These are phyloP conservation scores for Sparassis latifolia DNA, from an alignment of 1,284 basidiomycete genomes.

Conservation along the genomic window DNA sequence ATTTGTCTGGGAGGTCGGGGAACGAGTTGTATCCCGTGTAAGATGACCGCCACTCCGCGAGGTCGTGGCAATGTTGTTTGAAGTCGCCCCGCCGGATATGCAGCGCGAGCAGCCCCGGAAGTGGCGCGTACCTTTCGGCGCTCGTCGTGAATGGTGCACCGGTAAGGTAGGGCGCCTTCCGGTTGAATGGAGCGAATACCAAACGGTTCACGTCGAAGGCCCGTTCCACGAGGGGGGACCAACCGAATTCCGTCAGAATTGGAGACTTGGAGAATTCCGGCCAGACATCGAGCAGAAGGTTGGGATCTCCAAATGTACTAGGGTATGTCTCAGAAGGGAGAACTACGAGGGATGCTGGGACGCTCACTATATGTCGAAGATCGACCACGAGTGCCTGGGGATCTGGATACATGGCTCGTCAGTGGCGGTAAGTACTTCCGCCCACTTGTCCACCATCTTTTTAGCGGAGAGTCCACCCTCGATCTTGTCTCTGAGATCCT, in stretches of 20 bases:
- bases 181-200: conserved; percentile 22
- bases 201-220: conserved; percentile 31
- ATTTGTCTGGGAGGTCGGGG: conserved; percentile 33
- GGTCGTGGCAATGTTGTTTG: conserved; percentile 39
- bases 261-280: conserved; percentile 31
- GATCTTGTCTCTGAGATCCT: conserved; percentile 2
- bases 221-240: conserved; percentile 35
- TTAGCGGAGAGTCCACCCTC: not conserved
- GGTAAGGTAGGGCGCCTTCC: conserved; percentile 8
- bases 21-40: conserved; percentile 39
- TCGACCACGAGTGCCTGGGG: conserved; percentile 1
- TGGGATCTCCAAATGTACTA: conserved; percentile 30
- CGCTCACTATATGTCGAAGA: conserved; percentile 21
- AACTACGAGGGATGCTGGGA: conserved; percentile 14
- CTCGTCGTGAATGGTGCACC: conserved; percentile 4
- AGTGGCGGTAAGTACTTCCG: conserved; percentile 4
- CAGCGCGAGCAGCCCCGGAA: conserved; percentile 44
- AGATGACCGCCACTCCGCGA: conserved; percentile 34
- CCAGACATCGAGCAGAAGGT: conserved; percentile 31
- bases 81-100: conserved; percentile 63
- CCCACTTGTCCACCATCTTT: conserved; percentile 3
- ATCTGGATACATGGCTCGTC: conserved; percentile 8
- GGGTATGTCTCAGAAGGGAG: conserved; percentile 17
- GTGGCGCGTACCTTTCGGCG: conserved; percentile 16
- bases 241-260: conserved; percentile 29